Conservation (phyloP, 495 filamentous ascomycete species). For the Amniculicola lignicola region DNA sequence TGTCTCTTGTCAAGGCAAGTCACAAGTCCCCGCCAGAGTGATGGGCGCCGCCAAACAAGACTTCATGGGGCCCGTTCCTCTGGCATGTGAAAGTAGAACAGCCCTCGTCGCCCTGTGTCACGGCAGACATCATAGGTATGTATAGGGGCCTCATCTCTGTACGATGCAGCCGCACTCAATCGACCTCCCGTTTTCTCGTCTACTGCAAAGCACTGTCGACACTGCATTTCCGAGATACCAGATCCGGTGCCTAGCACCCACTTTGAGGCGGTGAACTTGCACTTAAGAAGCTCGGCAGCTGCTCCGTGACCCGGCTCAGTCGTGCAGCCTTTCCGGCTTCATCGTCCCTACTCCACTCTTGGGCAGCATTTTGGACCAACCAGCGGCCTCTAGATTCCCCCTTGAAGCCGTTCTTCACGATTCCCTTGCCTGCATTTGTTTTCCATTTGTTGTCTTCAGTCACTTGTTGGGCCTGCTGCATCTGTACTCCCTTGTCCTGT, state of each 20-base stretch:
- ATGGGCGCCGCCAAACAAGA: neutral
- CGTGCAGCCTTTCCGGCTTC: constrained; percentile 13
- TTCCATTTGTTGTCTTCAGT: neutral
- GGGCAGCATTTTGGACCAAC: constrained; percentile 10
- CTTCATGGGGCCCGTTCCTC: neutral
- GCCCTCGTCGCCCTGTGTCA: constrained; percentile 11
- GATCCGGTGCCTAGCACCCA: neutral
- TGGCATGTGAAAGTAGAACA: constrained; percentile 26
- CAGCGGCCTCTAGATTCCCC: neutral
- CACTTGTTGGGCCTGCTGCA: neutral
- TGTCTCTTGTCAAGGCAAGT: neutral
- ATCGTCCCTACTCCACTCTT: neutral
- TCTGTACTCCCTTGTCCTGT: neutral
- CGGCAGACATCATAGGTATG: neutral
- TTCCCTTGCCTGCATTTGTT: neutral
- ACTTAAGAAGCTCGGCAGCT: constrained; percentile 17
- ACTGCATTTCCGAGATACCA: constrained; percentile 22
- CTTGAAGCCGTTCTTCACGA: neutral
- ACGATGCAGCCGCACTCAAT: neutral
- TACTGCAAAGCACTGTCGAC: constrained; percentile 7
- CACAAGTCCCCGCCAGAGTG: constrained; percentile 8
- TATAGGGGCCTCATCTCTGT: neutral
- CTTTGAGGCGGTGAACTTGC: constrained; percentile 25
- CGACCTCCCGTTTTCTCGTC: constrained; percentile 6
- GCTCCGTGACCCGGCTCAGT: neutral